Percentiles rank a stretch among this genome's conserved stretches.
Evolutionary conservation across 768 basidiomycete genomes (phyloP).

Genomic region (Mycena latifolia): DNA sequence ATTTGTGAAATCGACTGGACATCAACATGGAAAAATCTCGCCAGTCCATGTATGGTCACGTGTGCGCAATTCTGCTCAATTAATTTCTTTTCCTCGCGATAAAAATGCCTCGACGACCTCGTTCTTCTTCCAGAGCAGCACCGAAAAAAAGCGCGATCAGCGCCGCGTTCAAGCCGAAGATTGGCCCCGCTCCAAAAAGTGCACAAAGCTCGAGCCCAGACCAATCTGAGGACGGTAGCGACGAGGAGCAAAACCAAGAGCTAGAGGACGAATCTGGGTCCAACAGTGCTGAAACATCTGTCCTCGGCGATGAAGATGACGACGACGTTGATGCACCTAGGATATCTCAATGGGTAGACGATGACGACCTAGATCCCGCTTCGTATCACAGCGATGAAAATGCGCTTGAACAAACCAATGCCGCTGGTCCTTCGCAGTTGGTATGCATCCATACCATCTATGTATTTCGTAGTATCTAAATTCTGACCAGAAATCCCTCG

Average conservation of each 20-base stretch:
- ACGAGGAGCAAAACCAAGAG: constrained; percentile 21
- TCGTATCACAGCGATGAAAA: constrained; percentile 52
- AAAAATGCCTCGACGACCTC: constrained; percentile 53
- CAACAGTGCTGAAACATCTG: constrained; percentile 36
- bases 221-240: neutral
- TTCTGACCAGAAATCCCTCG: constrained; percentile 24
- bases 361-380: constrained; percentile 50
- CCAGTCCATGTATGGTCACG: no score
- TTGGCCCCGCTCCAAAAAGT: neutral
- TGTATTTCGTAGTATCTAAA: neutral
- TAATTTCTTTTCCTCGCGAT: neutral
- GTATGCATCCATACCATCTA: constrained; percentile 33
- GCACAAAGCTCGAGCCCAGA: constrained; percentile 3
- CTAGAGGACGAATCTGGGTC: constrained; percentile 41
- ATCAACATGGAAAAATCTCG: no score
- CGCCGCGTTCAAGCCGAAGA: neutral
- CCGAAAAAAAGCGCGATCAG: constrained; percentile 22
- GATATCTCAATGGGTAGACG: constrained; percentile 73
- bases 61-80: no score
- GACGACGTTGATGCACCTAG: constrained; percentile 66
- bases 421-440: constrained; percentile 45
- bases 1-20: no score
- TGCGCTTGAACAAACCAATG: constrained; percentile 43
- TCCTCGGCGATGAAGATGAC: constrained; percentile 43
- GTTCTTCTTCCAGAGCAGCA: constrained; percentile 45